A percentile compares a stretch with the other conserved stretches of the same genome.
These are phyloP conservation scores for Zizania latifolia DNA, from an alignment of 176 grass and related monocot genomes.

Conservation along the genomic window DNA sequence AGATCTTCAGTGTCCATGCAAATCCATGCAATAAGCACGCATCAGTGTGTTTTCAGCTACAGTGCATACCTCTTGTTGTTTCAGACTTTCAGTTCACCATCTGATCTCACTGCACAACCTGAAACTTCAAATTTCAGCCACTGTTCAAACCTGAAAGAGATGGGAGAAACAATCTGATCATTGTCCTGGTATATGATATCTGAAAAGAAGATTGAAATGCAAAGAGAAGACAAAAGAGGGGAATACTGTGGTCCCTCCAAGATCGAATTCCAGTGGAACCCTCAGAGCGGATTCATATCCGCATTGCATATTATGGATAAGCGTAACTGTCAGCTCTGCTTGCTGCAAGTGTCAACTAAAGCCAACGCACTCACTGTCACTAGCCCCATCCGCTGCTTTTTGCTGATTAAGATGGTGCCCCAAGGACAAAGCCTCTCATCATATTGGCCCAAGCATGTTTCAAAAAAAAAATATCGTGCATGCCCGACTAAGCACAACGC, in stretches of 20 bases:
- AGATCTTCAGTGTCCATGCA: too few species aligned
- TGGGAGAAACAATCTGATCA: not conserved
- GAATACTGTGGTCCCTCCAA: constrained; percentile 21
- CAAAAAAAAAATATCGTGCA: not conserved
- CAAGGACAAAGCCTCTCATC: not conserved
- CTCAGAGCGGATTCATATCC: constrained; percentile 17
- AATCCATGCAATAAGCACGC: too few species aligned
- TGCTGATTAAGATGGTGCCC: constrained; percentile 28
- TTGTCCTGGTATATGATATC: not conserved
- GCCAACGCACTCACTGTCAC: constrained; percentile 19
- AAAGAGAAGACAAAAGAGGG: constrained; percentile 2
- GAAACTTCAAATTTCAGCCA: not conserved
- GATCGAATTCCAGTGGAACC: not conserved
- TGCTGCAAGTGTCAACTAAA: constrained; percentile 2
- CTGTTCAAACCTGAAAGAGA: constrained; percentile 13
- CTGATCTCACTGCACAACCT: not conserved
- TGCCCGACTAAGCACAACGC: too few species aligned
- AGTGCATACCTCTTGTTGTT: not conserved
- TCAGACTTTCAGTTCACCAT: not conserved
- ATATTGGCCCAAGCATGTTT: not conserved
- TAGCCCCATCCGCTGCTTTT: constrained; percentile 9
- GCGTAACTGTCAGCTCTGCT: constrained; percentile 21
- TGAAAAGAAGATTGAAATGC: not conserved
- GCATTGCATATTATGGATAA: not conserved
- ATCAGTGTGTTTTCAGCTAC: not conserved